A percentile compares a stretch with the other conserved stretches of the same genome.
Conservation (phyloP, 1,284 basidiomycete species). For the Somion occarium region DNA sequence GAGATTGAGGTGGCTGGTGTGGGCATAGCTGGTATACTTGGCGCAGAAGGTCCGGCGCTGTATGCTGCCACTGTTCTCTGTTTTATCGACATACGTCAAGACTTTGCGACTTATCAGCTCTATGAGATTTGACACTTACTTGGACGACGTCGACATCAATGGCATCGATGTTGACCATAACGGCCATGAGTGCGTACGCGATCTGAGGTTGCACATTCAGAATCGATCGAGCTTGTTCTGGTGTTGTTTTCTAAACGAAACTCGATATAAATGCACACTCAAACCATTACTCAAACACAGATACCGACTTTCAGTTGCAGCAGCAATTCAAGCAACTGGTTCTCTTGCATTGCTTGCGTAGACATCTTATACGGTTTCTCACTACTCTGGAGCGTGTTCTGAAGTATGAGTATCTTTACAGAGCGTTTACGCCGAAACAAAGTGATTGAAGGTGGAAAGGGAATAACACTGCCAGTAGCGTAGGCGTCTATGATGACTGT, state of each 20-base stretch:
- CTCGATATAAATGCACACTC: conserved; percentile 2
- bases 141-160: conserved; percentile 70
- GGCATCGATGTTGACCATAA: conserved; percentile 73
- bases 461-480: too few relatives aligned
- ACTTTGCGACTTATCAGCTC: neutral
- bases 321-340: conserved; percentile 64
- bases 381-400: too few relatives aligned
- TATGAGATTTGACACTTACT: conserved; percentile 31
- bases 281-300: neutral
- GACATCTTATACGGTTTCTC: conserved; percentile 11
- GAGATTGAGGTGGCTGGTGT: conserved; percentile 18
- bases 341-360: conserved; percentile 33
- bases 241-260: conserved; percentile 58
- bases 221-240: conserved; percentile 60
- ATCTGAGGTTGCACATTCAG: conserved; percentile 69
- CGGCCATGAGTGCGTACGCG: conserved; percentile 65
- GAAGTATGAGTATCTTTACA: too few relatives aligned
- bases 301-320: conserved; percentile 56
- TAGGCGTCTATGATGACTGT: too few relatives aligned
- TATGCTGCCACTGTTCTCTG: conserved; percentile 21
- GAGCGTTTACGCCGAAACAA: too few relatives aligned
- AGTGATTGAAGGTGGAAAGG: too few relatives aligned
- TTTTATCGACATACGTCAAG: neutral
- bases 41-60: conserved; percentile 21
- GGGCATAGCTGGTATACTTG: conserved; percentile 23